Base-by-base conservation (phyloP, 345 rosid genomes). In the Noccaea caerulescens region DNA sequence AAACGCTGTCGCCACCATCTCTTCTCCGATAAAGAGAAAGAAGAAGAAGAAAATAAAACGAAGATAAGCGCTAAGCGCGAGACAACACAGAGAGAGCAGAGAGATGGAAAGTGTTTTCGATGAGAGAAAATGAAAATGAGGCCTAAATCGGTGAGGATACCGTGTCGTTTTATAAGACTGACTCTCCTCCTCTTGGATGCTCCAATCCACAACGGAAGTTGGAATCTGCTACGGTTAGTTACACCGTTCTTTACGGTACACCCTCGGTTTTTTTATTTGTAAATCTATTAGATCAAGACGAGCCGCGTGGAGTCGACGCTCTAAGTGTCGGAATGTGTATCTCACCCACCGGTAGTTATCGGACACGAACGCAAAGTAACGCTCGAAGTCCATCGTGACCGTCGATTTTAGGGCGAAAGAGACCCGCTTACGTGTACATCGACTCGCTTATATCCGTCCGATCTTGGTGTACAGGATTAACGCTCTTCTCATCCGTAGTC, bases 1-100 rank as follows among this genome's bases (percentile, higher is more conserved):
- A 37, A 87, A 9, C 49, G 75, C 66, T 18, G 63, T 34, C 58
- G 82, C 85, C 93, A 86, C 71, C 79, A 76, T 76, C 72, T 68
- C 79, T 63, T 49, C 49, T 12, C 50, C 34, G n/a, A 38, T 23
- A 14, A 1, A 58, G 18, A 50, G 5, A 33, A 20, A 23, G 11
- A 2, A 25, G 0, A 16, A 13, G 30, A 27, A 27, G 30, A 4
- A 33, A 7, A 12, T n/a, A 10, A 18, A 6, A 54, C 13, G 39
- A 45, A 37, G 55, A 53, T n/a, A 33, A 53, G 34, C 75, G 59
- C 74, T 37, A 8, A 10, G 72, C 63, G 72, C 52, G 74, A 42
- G 39, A 41, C 36, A 73, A 60, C 36, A 50, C 18, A 43, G 18
- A 57, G 7, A 16, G 13, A 50, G 23, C 38, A 43, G 16, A 59